Evolutionary conservation across 306 rosid genomes (phyloP).

Genomic region (Lotus japonicus): DNA sequence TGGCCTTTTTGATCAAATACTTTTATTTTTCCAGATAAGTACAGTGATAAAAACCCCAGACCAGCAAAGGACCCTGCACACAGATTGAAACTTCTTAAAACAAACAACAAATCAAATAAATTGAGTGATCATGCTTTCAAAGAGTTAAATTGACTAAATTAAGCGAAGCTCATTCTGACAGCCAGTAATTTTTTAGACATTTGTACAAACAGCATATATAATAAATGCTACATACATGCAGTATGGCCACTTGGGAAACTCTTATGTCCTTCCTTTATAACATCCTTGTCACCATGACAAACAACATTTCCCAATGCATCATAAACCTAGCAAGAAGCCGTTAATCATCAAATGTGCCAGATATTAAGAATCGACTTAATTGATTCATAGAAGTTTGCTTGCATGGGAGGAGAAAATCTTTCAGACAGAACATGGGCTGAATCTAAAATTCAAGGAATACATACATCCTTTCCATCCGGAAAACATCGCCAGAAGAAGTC

Average conservation of each 20-base stretch:
- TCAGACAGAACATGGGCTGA: background rate
- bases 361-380: background rate
- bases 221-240: slow-evolving; percentile 46
- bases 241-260: slow-evolving; percentile 97
- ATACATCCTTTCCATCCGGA: slow-evolving; percentile 92
- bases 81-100: slow-evolving; percentile 15
- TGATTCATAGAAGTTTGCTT: background rate
- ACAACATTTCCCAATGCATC: slow-evolving; percentile 67
- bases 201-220: background rate
- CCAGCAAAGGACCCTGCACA: slow-evolving; percentile 91
- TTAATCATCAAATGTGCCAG: background rate
- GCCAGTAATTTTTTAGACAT: background rate
- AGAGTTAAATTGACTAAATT: background rate
- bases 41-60: slow-evolving; percentile 69
- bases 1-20: slow-evolving; percentile 69
- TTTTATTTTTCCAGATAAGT: slow-evolving; percentile 72
- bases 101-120: background rate
- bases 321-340: slow-evolving; percentile 48
- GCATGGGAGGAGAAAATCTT: background rate
- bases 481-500: slow-evolving; percentile 97
- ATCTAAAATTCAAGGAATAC: slow-evolving; percentile 23
- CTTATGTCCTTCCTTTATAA: slow-evolving; percentile 84
- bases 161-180: background rate
- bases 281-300: slow-evolving; percentile 59
- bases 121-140: background rate